Base-by-base conservation (phyloP, 257 asterid genomes). In the Primulina eburnea region DNA sequence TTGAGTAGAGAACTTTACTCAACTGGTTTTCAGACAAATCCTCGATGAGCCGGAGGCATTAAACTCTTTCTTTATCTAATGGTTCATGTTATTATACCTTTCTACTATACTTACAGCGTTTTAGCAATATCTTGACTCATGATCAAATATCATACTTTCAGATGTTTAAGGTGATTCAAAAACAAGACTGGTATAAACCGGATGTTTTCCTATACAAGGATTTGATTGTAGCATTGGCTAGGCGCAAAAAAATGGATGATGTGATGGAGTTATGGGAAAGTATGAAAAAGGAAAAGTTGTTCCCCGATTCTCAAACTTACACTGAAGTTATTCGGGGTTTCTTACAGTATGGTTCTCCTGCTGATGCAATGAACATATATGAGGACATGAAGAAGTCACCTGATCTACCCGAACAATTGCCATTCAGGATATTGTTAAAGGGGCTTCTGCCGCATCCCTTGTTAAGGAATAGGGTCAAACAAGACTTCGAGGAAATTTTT, bases 341-440 rank as follows among this genome's bases (percentile, higher is more conserved):
- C 88, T 82, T 94, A 79, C 90, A 89, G 50, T 77, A 84, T 20
- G 99, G 97, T 55, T 94, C 99, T 60, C 99, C 99, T 66, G 96
- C 92, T 24, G 99, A 91, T 64, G 97, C 99, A 76, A 94, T 94
- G 99, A 94, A 94, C 80, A 64, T 94, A 29, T 94, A 77, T 8
- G 99, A 94, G 78, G 97, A 91, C 80, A 91, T 91, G 99, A 89
- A 89, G 56, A 88, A 84, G 67, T 87, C 92, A 75, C 99, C 99
- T 18, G 95, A 91, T 9, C 99, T 85, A 68, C 97, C 99, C 0
- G 99, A 94, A 17, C 92, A 89, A 75, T 64, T 87, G 79, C 97
- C 97, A 26, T 91, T 91, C 76, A 88, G 99, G 83, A 81, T 94
- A 76, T 73, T 94, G 74, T 62, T 94, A 72, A 94, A 91, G 80